These are phyloP conservation scores for Candida andamanensis DNA, from an alignment of 805 yeast genomes.

Conservation along the genomic window DNA sequence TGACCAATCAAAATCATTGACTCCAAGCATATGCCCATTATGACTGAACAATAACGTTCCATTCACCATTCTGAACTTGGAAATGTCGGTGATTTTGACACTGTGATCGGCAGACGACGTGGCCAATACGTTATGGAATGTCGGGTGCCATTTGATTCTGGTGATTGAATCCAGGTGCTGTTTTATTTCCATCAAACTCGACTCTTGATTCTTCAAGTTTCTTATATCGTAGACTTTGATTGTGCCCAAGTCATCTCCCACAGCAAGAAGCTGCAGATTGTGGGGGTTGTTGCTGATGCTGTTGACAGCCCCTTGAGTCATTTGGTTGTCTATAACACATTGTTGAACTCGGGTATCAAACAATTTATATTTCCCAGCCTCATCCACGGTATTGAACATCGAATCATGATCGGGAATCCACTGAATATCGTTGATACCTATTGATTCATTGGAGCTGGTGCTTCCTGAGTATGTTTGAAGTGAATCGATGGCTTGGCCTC, in stretches of 20 bases:
- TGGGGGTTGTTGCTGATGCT: constrained; percentile 55
- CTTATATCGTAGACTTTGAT: constrained; percentile 67
- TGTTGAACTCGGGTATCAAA: constrained; percentile 46
- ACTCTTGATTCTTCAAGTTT: constrained; percentile 8
- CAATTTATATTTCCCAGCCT: constrained; percentile 46
- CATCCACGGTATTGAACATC: constrained; percentile 64
- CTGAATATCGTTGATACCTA: constrained; percentile 65
- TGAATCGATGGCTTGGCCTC: constrained; percentile 11
- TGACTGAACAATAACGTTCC: constrained; percentile 53
- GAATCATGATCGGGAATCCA: constrained; percentile 64
- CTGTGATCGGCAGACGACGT: constrained; percentile 59
- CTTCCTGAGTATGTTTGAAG: no score
- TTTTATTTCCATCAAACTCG: not conserved
- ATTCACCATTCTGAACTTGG: constrained; percentile 16
- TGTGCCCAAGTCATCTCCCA: constrained; percentile 60
- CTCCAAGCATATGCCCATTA: constrained; percentile 84
- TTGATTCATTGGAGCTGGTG: constrained; percentile 3
- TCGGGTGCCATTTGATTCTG: constrained; percentile 69
- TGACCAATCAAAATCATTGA: constrained; percentile 82
- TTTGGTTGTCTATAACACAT: constrained; percentile 2
- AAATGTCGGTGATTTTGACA: constrained; percentile 59
- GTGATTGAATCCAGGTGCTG: constrained; percentile 52
- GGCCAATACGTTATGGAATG: constrained; percentile 49
- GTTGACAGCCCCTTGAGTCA: constrained; percentile 41
- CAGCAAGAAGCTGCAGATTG: constrained; percentile 53